A percentile compares a stretch with the other conserved stretches of the same genome.
These are phyloP conservation scores for Colletotrichum sp. DNA, from an alignment of 2,329 filamentous ascomycete species.

Conservation along the genomic window DNA sequence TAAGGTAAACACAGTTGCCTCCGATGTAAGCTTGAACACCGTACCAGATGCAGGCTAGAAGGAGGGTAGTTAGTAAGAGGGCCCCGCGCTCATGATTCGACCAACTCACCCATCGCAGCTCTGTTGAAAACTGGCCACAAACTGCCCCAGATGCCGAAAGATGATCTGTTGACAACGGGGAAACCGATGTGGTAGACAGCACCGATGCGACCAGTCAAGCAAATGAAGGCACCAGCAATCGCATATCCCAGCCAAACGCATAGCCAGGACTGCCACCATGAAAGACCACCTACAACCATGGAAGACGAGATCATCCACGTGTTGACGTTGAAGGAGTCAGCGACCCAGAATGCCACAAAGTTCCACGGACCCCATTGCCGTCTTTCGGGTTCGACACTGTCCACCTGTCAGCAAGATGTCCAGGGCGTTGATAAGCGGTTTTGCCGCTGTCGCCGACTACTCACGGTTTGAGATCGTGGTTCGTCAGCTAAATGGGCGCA, in stretches of 20 bases:
- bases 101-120: conserved; percentile 70
- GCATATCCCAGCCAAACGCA: conserved; percentile 88
- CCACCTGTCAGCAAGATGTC: not conserved
- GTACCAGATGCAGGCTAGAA: conserved; percentile 79
- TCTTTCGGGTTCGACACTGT: conserved; percentile 72
- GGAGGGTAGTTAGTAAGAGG: not conserved
- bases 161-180: conserved; percentile 77
- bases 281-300: conserved; percentile 78
- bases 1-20: conserved; percentile 82
- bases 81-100: not conserved
- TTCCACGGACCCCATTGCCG: conserved; percentile 88
- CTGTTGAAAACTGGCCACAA: conserved; percentile 90
- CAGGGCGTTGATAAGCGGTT: not conserved
- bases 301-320: conserved; percentile 75
- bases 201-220: conserved; percentile 80
- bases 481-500: conserved; percentile 65
- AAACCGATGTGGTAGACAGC: conserved; percentile 90
- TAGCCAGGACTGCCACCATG: conserved; percentile 93
- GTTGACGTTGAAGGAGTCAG: conserved; percentile 87
- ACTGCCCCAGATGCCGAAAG: conserved; percentile 88
- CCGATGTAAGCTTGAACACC: conserved; percentile 88
- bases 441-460: not conserved
- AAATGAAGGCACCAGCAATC: conserved; percentile 77
- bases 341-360: conserved; percentile 87
- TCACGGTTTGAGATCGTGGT: conserved; percentile 75